A percentile compares a stretch with the other conserved stretches of the same genome.
Conservation (phyloP, 495 filamentous ascomycete species). For the Aspergillus nidulans region DNA sequence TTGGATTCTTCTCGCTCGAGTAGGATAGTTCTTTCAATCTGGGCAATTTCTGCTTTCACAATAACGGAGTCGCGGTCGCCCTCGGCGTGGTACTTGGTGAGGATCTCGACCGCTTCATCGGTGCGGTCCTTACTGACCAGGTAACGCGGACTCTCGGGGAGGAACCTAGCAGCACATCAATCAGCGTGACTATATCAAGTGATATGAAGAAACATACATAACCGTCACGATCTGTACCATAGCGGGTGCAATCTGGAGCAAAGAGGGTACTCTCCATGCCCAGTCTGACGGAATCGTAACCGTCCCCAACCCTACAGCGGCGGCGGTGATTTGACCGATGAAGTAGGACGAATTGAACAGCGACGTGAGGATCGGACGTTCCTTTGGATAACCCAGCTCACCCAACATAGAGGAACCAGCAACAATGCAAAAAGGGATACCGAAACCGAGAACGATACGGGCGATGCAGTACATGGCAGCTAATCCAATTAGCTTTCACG, state of each 20-base stretch:
- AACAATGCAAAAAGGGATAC: constrained; percentile 61
- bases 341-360: constrained; percentile 66
- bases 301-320: constrained; percentile 54
- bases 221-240: constrained; percentile 30
- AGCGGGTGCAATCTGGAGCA: constrained; percentile 49
- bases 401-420: constrained; percentile 61
- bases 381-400: constrained; percentile 63
- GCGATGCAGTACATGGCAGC: constrained; percentile 61
- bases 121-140: constrained; percentile 55
- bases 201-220: constrained; percentile 28
- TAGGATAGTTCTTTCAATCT: constrained; percentile 56
- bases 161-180: constrained; percentile 29
- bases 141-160: constrained; percentile 59
- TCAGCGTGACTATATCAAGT: neutral
- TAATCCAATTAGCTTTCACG: constrained; percentile 22
- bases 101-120: constrained; percentile 53
- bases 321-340: constrained; percentile 57
- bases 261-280: constrained; percentile 62
- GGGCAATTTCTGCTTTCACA: constrained; percentile 55
- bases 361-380: constrained; percentile 60
- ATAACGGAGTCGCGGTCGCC: constrained; percentile 50
- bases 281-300: constrained; percentile 51
- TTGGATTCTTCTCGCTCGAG: constrained; percentile 52
- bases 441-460: constrained; percentile 61
- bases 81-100: constrained; percentile 60